Evolutionary conservation across 73 alveolate genomes (phyloP).

Genomic region (Paramecium sexaurelia): DNA sequence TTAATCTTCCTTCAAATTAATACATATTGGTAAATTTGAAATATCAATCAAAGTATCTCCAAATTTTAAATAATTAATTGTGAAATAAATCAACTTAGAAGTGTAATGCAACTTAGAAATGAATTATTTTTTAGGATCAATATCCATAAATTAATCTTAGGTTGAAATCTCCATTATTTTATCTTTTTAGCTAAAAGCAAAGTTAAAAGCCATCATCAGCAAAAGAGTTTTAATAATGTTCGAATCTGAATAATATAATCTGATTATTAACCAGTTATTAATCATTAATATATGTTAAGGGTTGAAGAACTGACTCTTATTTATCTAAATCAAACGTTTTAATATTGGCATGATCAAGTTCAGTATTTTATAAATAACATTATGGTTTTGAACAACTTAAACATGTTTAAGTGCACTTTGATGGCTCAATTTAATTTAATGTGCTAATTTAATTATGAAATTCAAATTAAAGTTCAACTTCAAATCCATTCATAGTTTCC

Average conservation of each 20-base stretch:
- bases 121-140: not conserved
- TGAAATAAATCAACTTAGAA: not conserved
- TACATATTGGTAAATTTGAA: not conserved
- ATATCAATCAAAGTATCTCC: not conserved
- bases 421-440: not conserved
- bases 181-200: not conserved
- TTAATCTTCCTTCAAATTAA: not conserved
- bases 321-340: not conserved
- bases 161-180: not conserved
- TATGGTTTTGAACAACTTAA: not conserved
- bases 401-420: not conserved
- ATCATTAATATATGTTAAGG: not conserved
- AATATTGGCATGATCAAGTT: not conserved
- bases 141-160: not conserved
- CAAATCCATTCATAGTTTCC: not conserved
- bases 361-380: not conserved
- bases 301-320: not conserved
- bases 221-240: not conserved
- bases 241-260: not conserved
- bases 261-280: not conserved
- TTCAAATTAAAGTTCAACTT: not conserved
- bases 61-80: not conserved
- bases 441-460: not conserved
- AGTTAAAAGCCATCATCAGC: not conserved
- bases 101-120: rapidly evolving